These are phyloP conservation scores for Asclepias syriaca DNA, from an alignment of 257 asterid genomes.

Conservation along the genomic window DNA sequence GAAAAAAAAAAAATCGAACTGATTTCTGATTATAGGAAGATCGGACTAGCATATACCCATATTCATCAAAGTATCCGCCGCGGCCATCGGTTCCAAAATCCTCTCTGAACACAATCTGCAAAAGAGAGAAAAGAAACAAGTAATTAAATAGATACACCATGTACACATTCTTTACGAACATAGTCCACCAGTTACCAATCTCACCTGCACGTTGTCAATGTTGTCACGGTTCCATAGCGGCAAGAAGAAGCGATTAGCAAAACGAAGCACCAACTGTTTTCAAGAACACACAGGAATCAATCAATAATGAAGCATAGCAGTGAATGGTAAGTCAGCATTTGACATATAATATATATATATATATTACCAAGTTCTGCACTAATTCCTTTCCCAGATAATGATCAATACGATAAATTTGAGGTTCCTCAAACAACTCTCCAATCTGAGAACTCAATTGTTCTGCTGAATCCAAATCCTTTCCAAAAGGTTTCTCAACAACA, in stretches of 20 bases:
- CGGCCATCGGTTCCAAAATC: slow-evolving; percentile 99
- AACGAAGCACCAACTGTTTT: slow-evolving; percentile 93
- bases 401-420: slow-evolving; percentile 92
- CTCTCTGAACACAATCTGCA: slow-evolving; percentile 95
- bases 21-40: not conserved
- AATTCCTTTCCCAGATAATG: slow-evolving; percentile 97
- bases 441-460: slow-evolving; percentile 92
- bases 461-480: slow-evolving; percentile 92
- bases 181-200: slow-evolving; percentile 8
- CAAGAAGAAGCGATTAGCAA: slow-evolving; percentile 89
- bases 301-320: slow-evolving; percentile 1
- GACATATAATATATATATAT: not conserved
- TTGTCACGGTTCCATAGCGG: slow-evolving; percentile 99
- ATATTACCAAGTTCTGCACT: slow-evolving; percentile 92
- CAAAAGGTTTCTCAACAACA: slow-evolving; percentile 98
- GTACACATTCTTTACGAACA: too few species aligned
- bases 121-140: slow-evolving; percentile 3
- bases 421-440: slow-evolving; percentile 85
- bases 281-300: slow-evolving; percentile 14
- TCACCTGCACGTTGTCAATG: slow-evolving; percentile 87
- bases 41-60: slow-evolving; percentile 55
- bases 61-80: slow-evolving; percentile 97
- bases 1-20: too few species aligned
- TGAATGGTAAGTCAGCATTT: slow-evolving; percentile 7
- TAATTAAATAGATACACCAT: too few species aligned